These are phyloP conservation scores for Claviceps cyperi DNA, from an alignment of 2,329 filamentous ascomycete species.

Conservation along the genomic window DNA sequence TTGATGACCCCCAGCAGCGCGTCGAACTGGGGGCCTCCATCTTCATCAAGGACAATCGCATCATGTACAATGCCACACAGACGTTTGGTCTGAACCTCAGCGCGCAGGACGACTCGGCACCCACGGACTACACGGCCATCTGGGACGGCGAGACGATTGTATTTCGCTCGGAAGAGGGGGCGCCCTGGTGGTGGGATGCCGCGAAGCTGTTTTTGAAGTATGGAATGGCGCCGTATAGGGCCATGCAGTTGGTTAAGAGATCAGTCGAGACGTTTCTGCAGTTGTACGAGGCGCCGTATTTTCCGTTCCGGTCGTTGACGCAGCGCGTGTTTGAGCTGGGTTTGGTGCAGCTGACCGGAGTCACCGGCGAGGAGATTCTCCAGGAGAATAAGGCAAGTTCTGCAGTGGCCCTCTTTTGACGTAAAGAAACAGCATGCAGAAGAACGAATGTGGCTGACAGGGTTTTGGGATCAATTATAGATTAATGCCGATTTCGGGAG, in stretches of 20 bases:
- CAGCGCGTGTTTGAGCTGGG: constrained; percentile 52
- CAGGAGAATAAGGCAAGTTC: constrained; percentile 37
- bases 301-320: constrained; percentile 70
- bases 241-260: constrained; percentile 55
- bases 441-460: too few species aligned
- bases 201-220: constrained; percentile 76
- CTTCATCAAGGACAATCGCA: constrained; percentile 74
- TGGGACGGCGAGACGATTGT: constrained; percentile 74
- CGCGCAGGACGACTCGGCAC: constrained; percentile 28
- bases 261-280: constrained; percentile 60
- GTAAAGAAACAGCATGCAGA: neutral
- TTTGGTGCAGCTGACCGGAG: constrained; percentile 48
- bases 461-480: constrained; percentile 12
- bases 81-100: constrained; percentile 53
- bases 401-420: neutral
- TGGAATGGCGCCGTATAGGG: constrained; percentile 60
- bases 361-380: constrained; percentile 63
- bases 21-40: constrained; percentile 86
- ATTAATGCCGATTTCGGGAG: constrained; percentile 54
- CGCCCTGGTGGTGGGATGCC: constrained; percentile 63
- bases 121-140: constrained; percentile 51
- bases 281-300: constrained; percentile 68
- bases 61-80: constrained; percentile 58
- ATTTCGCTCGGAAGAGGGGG: constrained; percentile 44
- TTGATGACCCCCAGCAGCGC: constrained; percentile 48